These are phyloP conservation scores for Effrenium voratum DNA, from an alignment of 73 alveolate species.

Conservation along the genomic window DNA sequence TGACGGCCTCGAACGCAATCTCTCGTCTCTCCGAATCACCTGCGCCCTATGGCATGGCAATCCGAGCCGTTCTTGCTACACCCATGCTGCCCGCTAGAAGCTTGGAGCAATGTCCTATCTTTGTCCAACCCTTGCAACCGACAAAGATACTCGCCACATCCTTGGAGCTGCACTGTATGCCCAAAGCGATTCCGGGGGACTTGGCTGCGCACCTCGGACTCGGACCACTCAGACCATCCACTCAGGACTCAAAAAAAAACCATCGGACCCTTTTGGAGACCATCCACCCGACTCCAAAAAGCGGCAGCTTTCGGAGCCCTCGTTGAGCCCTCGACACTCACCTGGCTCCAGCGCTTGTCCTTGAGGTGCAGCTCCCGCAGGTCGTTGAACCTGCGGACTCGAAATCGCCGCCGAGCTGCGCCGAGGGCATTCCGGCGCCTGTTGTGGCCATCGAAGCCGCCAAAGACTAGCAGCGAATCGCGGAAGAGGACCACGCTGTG, in stretches of 20 bases:
- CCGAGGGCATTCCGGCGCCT: constrained; percentile 63
- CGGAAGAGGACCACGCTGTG: constrained; percentile 96
- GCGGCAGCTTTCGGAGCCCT: background rate
- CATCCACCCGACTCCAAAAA: background rate
- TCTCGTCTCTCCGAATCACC: too few species aligned
- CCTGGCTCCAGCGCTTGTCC: constrained; percentile 86
- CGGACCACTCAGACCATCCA: background rate
- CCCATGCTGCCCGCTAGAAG: too few species aligned
- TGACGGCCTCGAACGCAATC: constrained; percentile 96
- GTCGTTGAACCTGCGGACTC: constrained; percentile 69
- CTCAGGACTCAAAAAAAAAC: background rate
- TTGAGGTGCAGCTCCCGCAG: constrained; percentile 56
- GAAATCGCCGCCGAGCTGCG: background rate
- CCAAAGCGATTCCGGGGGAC: constrained; percentile 96
- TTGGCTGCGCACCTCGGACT: constrained; percentile 33
- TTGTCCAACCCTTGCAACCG: too few species aligned
- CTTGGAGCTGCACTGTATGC: constrained; percentile 95
- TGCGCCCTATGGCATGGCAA: too few species aligned
- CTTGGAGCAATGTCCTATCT: too few species aligned
- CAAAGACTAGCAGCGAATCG: constrained; percentile 95
- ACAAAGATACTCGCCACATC: too few species aligned
- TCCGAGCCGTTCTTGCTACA: too few species aligned
- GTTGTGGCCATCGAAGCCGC: constrained; percentile 97
- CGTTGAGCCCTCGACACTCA: constrained; percentile 30
- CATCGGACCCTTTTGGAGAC: background rate